Evolutionary conservation across 441 rosid genomes (phyloP), one percentile per base, ranked within the genome.

Genomic region (Bruguiera hainesii): DNA sequence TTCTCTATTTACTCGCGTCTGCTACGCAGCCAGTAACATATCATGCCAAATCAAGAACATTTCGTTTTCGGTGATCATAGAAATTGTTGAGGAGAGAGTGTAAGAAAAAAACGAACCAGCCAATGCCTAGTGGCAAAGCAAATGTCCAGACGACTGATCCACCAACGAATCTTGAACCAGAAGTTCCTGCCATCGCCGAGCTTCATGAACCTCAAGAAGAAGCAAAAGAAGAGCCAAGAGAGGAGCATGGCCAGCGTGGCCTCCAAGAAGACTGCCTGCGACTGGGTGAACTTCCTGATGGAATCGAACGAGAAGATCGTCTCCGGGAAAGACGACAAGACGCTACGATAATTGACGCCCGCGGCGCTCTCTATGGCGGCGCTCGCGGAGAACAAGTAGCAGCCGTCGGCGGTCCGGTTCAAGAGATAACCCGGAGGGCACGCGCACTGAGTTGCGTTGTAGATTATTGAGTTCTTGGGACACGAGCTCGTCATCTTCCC

Each of bases 61-160:
- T 9, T 9, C 46, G 46, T 37, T 9, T 37, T 37, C 10, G 42
- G 46, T 9, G 15, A 37, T 11, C 10, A 63, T 5, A 20, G 3
- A 69, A 23, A 21, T 15, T 7, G 48, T 15, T 7, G 46, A 29
- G 8, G 8, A 72, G 28, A 33, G 33, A 49, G 28, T 0, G 20
- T 15, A 67, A 52, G 58, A 42, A 59, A 63, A 7, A 19, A 19
- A 81, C 77, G 79, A 60, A 95, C 99, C 82, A 92, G 91, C 98
- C 98, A 92, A 81, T 96, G 99, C 70, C 98, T 76, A n/a, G 98
- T 95, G 70, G 99, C 79, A 73, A 87, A 95, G 83, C 91, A 83
- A 79, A 95, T 65, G 72, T 95, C 99, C 60, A 95, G 74, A 8
- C 99, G 78, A 75, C 96, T 89, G 78, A 95, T 75, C 97, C 97